A percentile compares a stretch with the other conserved stretches of the same genome.
phyloP scores from a whole-genome alignment of 75 land plant species.

The Gnetum montanum region DNA sequence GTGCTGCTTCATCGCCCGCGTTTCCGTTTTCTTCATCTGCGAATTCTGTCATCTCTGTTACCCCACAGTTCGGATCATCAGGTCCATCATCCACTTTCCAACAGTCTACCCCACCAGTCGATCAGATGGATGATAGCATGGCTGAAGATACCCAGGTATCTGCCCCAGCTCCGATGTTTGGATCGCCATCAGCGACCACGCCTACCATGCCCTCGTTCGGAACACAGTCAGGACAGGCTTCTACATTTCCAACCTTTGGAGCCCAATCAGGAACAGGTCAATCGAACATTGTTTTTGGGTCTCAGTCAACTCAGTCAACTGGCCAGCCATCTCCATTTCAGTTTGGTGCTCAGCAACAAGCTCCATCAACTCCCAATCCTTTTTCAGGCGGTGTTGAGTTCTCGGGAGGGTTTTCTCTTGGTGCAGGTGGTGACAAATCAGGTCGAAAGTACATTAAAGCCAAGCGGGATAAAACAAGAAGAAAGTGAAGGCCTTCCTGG shows the following conservation, averaged over 20 bases:
- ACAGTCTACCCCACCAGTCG: neutral
- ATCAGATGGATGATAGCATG: slow-evolving; percentile 10
- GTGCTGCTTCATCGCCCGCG: neutral
- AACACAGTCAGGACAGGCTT: too few species aligned
- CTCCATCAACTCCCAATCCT: neutral
- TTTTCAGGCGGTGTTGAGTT: slow-evolving; percentile 6
- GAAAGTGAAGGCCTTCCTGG: too few species aligned
- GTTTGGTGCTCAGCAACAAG: slow-evolving; percentile 4
- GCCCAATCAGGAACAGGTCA: neutral
- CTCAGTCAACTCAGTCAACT: neutral
- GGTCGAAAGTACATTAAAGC: neutral
- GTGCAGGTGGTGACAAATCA: neutral
- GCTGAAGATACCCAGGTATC: neutral
- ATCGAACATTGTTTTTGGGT: neutral
- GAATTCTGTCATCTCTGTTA: too few species aligned
- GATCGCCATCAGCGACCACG: too few species aligned
- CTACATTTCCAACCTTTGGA: slow-evolving; percentile 6
- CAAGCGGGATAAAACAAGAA: slow-evolving; percentile 3
- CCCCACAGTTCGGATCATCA: too few species aligned
- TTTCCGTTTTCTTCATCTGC: too few species aligned
- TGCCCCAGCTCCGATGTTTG: neutral
- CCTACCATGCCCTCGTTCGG: too few species aligned
- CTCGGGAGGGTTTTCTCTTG: slow-evolving; percentile 6
- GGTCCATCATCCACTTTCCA: too few species aligned
- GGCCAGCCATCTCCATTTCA: neutral